Conservation (phyloP, 257 asterid species). For the Buddleja alternifolia region DNA sequence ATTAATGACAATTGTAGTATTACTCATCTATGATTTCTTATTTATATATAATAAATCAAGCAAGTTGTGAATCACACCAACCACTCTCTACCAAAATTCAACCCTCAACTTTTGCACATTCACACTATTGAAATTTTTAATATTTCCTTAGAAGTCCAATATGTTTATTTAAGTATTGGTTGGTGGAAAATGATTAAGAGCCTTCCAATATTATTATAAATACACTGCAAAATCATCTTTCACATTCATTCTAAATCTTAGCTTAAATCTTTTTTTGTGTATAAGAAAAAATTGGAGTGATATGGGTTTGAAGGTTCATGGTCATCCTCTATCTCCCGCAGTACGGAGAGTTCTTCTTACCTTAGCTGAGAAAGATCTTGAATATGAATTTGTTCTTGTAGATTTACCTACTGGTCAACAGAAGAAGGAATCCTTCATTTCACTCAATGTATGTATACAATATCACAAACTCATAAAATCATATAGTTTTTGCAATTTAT, state of each 20-base stretch:
- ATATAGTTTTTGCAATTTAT: not conserved
- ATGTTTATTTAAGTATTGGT: not conserved
- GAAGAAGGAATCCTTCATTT: constrained; percentile 45
- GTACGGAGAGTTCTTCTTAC: constrained; percentile 39
- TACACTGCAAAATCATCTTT: not conserved
- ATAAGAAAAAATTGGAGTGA: not conserved
- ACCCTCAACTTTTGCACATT: not conserved
- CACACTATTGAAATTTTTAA: not conserved
- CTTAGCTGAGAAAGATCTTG: constrained; percentile 44
- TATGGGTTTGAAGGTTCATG: constrained; percentile 51
- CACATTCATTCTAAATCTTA: not conserved
- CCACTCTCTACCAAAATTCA: not conserved
- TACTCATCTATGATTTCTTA: no score
- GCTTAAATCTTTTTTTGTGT: not conserved
- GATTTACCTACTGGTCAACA: constrained; percentile 44
- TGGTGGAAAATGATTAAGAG: not conserved
- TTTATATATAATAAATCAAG: not conserved
- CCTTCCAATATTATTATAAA: constrained; percentile 9
- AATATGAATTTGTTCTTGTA: constrained; percentile 29
- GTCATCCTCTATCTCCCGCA: constrained; percentile 42
- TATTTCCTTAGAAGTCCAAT: not conserved
- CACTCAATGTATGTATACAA: constrained; percentile 37
- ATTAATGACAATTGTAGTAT: no score
- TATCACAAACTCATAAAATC: not conserved
- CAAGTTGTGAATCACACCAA: not conserved